phyloP scores from a whole-genome alignment of 108 stramenopile species.

The Pseudonitzschia pungens region DNA sequence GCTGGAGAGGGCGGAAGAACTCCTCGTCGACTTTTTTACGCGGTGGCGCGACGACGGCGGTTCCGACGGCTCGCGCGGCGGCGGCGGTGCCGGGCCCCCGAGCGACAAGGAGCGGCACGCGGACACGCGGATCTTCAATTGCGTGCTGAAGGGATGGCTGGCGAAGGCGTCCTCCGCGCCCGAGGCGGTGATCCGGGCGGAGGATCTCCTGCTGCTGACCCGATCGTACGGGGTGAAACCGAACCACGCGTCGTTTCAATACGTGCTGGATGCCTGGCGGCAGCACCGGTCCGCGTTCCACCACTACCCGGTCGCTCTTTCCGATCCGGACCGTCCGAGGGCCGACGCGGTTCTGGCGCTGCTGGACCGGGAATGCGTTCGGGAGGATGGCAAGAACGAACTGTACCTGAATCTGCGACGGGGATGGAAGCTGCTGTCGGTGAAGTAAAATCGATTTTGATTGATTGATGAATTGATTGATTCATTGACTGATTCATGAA shows the following conservation, averaged over 20 bases:
- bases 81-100: neutral
- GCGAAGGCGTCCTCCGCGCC: conserved; percentile 14
- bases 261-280: conserved; percentile 26
- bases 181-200: conserved; percentile 25
- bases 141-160: conserved; percentile 31
- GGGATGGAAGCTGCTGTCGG: conserved; percentile 17
- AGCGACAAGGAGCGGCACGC: conserved; percentile 10
- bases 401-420: conserved; percentile 11
- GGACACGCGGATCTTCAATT: conserved; percentile 26
- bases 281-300: neutral
- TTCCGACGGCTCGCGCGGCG: neutral
- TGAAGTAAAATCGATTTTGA: neutral
- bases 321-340: neutral
- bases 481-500: too few species aligned
- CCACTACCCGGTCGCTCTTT: too few species aligned
- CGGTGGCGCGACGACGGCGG: neutral
- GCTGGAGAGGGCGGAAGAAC: conserved; percentile 25
- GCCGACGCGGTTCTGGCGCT: conserved; percentile 25
- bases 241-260: conserved; percentile 27
- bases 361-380: conserved; percentile 22
- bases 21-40: conserved; percentile 27
- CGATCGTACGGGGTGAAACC: conserved; percentile 22
- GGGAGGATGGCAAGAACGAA: neutral
- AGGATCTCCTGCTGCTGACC: conserved; percentile 29
- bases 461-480: too few species aligned